Conservation (phyloP, 225 moss, liverwort and hornwort genomes). For the Bryoerythrophyllum caledonicum region DNA sequence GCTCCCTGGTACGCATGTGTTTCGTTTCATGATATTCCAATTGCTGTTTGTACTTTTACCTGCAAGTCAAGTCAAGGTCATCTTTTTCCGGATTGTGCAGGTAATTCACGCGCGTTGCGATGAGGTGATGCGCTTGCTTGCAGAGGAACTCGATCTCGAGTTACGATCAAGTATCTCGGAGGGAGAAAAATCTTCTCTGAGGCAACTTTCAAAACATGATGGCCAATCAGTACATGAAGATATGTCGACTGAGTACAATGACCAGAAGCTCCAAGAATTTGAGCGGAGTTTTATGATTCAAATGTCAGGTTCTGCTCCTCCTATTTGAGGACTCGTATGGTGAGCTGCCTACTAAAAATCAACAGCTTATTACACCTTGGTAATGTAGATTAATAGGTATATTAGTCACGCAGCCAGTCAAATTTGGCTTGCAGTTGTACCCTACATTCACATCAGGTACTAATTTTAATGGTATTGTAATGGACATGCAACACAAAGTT, state of each 20-base stretch:
- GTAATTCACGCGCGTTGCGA: constrained; percentile 86
- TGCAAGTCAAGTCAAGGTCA: background rate
- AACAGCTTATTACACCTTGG: constrained; percentile 11
- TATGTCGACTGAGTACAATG: constrained; percentile 18
- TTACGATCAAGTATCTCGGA: constrained; percentile 6
- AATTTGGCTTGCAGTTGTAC: constrained; percentile 9
- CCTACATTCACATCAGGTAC: background rate
- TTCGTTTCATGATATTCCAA: background rate
- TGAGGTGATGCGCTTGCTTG: constrained; percentile 81
- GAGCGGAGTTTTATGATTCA: constrained; percentile 57
- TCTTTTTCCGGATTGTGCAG: constrained; percentile 36
- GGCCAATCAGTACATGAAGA: constrained; percentile 17
- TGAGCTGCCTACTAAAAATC: constrained; percentile 32
- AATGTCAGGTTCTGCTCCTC: constrained; percentile 36
- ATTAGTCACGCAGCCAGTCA: background rate
- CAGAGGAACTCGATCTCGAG: constrained; percentile 55
- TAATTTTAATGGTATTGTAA: no score
- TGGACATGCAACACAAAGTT: background rate
- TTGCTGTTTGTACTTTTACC: background rate
- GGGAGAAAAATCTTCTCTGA: constrained; percentile 13
- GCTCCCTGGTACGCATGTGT: constrained; percentile 61
- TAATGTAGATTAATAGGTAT: background rate
- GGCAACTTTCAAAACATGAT: constrained; percentile 12
- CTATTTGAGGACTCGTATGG: constrained; percentile 22
- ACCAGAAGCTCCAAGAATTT: constrained; percentile 44